Evolutionary conservation across 148 eudicot species (phyloP).

Genomic region (Salicornia ramosissima): DNA sequence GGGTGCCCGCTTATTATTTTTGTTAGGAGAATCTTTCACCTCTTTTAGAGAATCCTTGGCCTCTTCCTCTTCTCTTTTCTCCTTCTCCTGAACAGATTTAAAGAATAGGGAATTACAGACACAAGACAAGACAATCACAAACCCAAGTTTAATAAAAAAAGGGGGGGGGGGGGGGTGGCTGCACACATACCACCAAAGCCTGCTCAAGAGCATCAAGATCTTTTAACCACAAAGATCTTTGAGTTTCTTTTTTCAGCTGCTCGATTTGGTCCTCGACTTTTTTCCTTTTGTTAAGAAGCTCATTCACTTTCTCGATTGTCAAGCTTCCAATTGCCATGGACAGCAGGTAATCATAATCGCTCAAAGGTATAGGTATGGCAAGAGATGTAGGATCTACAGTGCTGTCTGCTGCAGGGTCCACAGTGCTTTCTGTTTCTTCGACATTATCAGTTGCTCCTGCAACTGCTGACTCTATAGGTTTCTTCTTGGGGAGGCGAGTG

Average conservation of each 20-base stretch:
- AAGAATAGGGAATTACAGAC: neutral
- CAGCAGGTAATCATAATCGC: slow-evolving; percentile 80
- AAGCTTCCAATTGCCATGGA: slow-evolving; percentile 68
- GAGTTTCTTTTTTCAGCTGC: slow-evolving; percentile 48
- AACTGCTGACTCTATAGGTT: slow-evolving; percentile 40
- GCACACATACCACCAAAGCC: slow-evolving; percentile 52
- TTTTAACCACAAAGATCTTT: slow-evolving; percentile 55
- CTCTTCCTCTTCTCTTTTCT: slow-evolving; percentile 42
- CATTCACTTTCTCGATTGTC: slow-evolving; percentile 70
- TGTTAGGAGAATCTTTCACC: slow-evolving; percentile 36
- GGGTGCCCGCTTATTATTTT: slow-evolving; percentile 16
- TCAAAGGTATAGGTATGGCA: slow-evolving; percentile 3
- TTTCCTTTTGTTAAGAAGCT: slow-evolving; percentile 56
- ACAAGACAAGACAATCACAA: neutral
- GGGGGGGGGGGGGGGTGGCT: no score
- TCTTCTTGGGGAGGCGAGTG: slow-evolving; percentile 65
- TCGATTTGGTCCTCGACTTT: slow-evolving; percentile 48
- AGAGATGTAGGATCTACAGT: slow-evolving; percentile 2
- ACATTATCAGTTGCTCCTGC: slow-evolving; percentile 48
- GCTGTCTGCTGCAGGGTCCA: slow-evolving; percentile 12
- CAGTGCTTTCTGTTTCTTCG: slow-evolving; percentile 38
- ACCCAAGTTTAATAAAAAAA: neutral
- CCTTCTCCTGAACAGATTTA: slow-evolving; percentile 48
- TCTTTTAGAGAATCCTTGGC: slow-evolving; percentile 21
- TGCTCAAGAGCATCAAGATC: slow-evolving; percentile 74